These are phyloP conservation scores for Phyllosticta citriasiana DNA, from an alignment of 2,329 filamentous ascomycete genomes.

Conservation along the genomic window DNA sequence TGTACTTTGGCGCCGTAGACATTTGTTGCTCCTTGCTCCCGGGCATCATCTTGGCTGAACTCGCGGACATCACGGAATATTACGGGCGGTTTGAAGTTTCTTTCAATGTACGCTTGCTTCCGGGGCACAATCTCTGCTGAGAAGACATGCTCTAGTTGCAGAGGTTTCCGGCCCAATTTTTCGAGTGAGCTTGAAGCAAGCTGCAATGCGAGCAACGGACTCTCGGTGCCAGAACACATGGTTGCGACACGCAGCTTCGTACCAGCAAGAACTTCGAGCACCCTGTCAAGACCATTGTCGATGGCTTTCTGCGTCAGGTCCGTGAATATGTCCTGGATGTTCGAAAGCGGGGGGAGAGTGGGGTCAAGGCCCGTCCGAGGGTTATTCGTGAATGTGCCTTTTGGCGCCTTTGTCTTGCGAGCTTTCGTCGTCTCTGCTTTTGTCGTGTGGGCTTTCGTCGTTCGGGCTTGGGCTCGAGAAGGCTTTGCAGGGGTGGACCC, in stretches of 20 bases:
- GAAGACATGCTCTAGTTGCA: constrained; percentile 31
- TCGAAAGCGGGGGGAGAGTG: constrained; percentile 36
- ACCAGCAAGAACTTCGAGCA: constrained; percentile 25
- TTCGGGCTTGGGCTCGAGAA: not conserved
- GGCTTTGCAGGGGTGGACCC: not conserved
- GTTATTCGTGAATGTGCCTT: not conserved
- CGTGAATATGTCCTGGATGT: constrained; percentile 40
- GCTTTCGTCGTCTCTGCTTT: too few relatives aligned
- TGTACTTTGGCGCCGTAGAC: constrained; percentile 51
- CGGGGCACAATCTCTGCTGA: constrained; percentile 37
- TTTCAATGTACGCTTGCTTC: constrained; percentile 39
- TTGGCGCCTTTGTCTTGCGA: too few relatives aligned
- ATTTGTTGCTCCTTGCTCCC: constrained; percentile 41
- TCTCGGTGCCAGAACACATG: constrained; percentile 71
- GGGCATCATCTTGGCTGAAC: constrained; percentile 37
- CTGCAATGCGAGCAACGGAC: constrained; percentile 56
- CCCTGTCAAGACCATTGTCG: constrained; percentile 22
- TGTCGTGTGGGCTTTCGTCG: too few relatives aligned
- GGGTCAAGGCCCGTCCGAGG: constrained; percentile 17
- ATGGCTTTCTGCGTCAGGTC: constrained; percentile 35
- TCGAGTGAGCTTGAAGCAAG: constrained; percentile 35
- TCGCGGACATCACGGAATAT: constrained; percentile 38
- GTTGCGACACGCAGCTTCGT: constrained; percentile 50
- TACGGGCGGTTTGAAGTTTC: constrained; percentile 33
- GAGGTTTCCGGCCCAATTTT: constrained; percentile 7